These are phyloP conservation scores for Knoxdaviesia capensis DNA, from an alignment of 2,329 filamentous ascomycete species.

Conservation along the genomic window DNA sequence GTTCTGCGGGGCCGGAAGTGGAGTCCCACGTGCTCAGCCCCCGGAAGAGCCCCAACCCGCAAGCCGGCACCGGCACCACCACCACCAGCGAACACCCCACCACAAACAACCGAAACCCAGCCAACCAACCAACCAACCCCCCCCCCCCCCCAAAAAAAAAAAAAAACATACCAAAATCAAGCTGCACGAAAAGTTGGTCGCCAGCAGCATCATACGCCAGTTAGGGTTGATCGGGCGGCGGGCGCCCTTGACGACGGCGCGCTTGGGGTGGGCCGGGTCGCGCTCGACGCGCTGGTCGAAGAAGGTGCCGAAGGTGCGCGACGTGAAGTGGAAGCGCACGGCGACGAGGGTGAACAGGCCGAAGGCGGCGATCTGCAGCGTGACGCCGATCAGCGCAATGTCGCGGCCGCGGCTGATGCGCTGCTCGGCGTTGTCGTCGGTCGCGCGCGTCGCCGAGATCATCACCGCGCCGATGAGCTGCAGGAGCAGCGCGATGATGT, in stretches of 20 bases:
- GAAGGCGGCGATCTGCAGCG: conserved; percentile 21
- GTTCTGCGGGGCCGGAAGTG: too few species aligned
- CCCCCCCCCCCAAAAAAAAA: too few species aligned
- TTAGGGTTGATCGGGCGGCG: conserved; percentile 9
- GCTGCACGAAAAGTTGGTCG: conserved; percentile 11
- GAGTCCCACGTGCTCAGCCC: too few species aligned
- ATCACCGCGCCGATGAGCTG: conserved; percentile 18
- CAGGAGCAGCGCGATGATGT: conserved; percentile 16
- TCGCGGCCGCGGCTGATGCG: conserved; percentile 12
- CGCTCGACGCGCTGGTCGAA: background rate
- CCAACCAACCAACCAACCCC: too few species aligned
- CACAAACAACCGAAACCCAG: too few species aligned
- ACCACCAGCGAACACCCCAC: too few species aligned
- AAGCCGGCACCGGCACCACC: too few species aligned
- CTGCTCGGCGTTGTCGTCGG: conserved; percentile 12
- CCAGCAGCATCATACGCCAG: conserved; percentile 17
- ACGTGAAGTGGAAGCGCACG: conserved; percentile 24
- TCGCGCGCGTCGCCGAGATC: conserved; percentile 15
- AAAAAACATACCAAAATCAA: conserved; percentile 9
- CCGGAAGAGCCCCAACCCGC: too few species aligned
- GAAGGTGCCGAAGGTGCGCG: conserved; percentile 3
- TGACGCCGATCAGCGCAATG: conserved; percentile 16
- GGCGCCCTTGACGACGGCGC: conserved; percentile 8
- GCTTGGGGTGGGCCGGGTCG: background rate
- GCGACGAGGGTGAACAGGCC: conserved; percentile 24